Conservation (phyloP, 2,329 filamentous ascomycete species). For the Domatiomyces catenatus region DNA sequence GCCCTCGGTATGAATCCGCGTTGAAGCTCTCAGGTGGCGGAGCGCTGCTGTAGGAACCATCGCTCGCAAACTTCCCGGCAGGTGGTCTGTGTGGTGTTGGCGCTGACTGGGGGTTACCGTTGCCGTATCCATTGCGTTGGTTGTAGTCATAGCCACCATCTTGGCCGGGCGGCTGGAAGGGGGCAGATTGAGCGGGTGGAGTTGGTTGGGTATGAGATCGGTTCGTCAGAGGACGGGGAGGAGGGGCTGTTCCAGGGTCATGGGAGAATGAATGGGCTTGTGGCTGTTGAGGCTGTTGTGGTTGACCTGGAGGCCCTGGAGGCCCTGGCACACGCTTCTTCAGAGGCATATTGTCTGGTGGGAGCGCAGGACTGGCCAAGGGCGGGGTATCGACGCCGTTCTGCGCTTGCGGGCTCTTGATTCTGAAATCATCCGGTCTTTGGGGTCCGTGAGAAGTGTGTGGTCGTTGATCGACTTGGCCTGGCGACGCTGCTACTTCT, state of each 20-base stretch:
- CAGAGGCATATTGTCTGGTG: background rate
- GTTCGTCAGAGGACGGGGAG: background rate
- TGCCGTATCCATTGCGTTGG: background rate
- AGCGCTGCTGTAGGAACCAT: background rate
- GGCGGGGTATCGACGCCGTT: background rate
- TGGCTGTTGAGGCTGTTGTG: no score
- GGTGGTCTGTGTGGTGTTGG: background rate
- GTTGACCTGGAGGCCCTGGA: no score
- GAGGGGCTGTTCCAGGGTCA: slow-evolving; percentile 7
- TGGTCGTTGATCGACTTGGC: slow-evolving; percentile 5
- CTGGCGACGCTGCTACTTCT: slow-evolving; percentile 1
- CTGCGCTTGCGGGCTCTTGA: slow-evolving; percentile 2
- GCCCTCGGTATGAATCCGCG: background rate
- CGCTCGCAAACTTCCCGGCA: background rate
- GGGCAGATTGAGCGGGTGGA: background rate
- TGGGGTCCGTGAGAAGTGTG: slow-evolving; percentile 10
- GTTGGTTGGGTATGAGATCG: background rate
- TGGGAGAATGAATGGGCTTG: slow-evolving; percentile 8
- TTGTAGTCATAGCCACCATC: background rate
- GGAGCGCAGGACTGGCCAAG: background rate
- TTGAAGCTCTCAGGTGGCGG: background rate
- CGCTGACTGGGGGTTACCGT: background rate
- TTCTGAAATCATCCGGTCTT: slow-evolving; percentile 1
- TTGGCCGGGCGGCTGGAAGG: background rate
- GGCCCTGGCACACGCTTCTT: slow-evolving; percentile 9